phyloP scores from a whole-genome alignment of 495 filamentous ascomycete genomes.

The Xylaria nigripes region DNA sequence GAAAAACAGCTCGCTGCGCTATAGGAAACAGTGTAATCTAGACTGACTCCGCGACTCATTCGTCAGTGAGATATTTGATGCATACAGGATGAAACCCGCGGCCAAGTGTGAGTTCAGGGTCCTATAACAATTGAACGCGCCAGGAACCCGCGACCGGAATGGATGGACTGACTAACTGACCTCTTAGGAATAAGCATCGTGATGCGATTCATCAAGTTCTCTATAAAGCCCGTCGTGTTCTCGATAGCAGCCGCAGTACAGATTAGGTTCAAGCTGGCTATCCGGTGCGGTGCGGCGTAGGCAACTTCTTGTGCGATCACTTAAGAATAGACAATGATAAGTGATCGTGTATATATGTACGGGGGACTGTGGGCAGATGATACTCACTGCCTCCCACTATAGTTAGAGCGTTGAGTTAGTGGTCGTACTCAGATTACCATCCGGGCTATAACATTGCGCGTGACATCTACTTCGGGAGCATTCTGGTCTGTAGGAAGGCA shows the following conservation, averaged over 20 bases:
- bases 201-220: slow-evolving; percentile 61
- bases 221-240: slow-evolving; percentile 44
- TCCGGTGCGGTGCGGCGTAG: slow-evolving; percentile 50
- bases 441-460: not conserved
- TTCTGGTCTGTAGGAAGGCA: no score
- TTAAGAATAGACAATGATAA: slow-evolving; percentile 49
- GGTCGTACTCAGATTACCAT: not conserved
- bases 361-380: slow-evolving; percentile 30
- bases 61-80: not conserved
- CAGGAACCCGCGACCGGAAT: no score
- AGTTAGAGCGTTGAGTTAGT: not conserved
- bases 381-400: slow-evolving; percentile 13
- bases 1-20: slow-evolving; percentile 55
- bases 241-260: slow-evolving; percentile 67
- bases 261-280: slow-evolving; percentile 58
- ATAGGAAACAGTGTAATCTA: slow-evolving; percentile 29
- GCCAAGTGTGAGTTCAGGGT: no score
- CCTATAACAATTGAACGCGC: no score
- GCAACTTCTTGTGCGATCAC: slow-evolving; percentile 86
- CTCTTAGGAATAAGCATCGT: slow-evolving; percentile 60
- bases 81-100: no score
- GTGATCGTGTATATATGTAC: not conserved
- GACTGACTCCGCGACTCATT: slow-evolving; percentile 12
- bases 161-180: slow-evolving; percentile 1
- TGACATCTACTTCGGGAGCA: no score